Evolutionary conservation across 306 rosid genomes (phyloP).

Genomic region (Rubus idaeus): DNA sequence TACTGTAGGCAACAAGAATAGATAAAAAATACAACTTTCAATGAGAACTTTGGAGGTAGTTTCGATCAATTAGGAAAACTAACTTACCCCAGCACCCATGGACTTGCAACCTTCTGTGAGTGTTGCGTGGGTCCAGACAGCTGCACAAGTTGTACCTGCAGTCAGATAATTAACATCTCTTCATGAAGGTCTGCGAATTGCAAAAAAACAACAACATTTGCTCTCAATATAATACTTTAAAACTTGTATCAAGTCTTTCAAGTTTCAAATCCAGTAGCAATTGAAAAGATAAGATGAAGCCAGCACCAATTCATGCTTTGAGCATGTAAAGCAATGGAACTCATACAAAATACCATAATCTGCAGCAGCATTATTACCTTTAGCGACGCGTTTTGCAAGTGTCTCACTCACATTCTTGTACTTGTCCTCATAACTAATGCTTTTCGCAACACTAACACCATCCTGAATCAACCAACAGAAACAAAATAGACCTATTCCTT

Average conservation of each 20-base stretch:
- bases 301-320: background rate
- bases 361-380: constrained; percentile 72
- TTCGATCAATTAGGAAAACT: background rate
- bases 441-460: constrained; percentile 86
- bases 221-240: background rate
- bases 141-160: constrained; percentile 89
- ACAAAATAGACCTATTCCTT: background rate
- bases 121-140: constrained; percentile 83
- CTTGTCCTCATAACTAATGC: constrained; percentile 64
- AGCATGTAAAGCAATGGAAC: background rate
- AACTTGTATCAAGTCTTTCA: background rate
- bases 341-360: constrained; percentile 64
- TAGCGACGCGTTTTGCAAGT: constrained; percentile 84
- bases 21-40: background rate
- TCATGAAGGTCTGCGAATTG: constrained; percentile 11
- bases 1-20: background rate
- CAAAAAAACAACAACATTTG: background rate
- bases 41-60: background rate
- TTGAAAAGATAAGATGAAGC: background rate
- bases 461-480: constrained; percentile 46
- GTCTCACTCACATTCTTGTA: constrained; percentile 77
- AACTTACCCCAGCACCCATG: constrained; percentile 68
- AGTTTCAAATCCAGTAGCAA: background rate
- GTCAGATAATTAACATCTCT: constrained; percentile 27
- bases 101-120: constrained; percentile 85